Base-by-base conservation (phyloP, 306 rosid genomes). In the Sechiopsis laciniata region DNA sequence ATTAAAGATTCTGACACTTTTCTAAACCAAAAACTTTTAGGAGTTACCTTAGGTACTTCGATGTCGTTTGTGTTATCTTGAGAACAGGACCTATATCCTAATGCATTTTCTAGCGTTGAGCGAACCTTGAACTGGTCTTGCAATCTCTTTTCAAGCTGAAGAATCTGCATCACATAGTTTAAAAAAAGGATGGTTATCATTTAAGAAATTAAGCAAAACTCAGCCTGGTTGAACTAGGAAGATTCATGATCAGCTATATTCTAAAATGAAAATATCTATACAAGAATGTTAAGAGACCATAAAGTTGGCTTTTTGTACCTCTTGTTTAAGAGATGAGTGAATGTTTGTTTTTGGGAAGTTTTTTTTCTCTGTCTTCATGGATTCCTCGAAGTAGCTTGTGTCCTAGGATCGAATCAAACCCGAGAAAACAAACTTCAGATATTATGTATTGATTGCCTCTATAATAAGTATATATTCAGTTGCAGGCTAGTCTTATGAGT, bases 51-150 rank as follows among this genome's bases (percentile, higher is more conserved):
- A 20, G 96, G 88, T 69, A 83, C 78, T 68, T 74, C 79, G 10
- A 3, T 65, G 59, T 82, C 88, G 53, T 80, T 83, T 29, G 90
- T 76, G 68, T 80, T 55, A 52, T 73, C 76, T 51, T 75, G 87
- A 79, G 86, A 77, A 75, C 89, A 83, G 68, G 91, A 77, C 76
- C 78, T 83, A 80, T 79, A 82, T 70, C 96, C 97, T 75, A 88
- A 79, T 70, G 93, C 89, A 35, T 82, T 89, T 87, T 95, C 99
- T 72, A 95, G 79, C 6, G 92, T 81, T 67, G 76, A 71, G 72
- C 97, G 95, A 57, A 89, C 90, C 83, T 85, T 77, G 78, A 89
- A 89, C 63, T 95, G 99, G 67, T 78, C 87, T 80, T 91, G 92
- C 77, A 95, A 77, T 83, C 97, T 88, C 79, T 81, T 85, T 78